Evolutionary conservation across 305 asterid genomes (phyloP).

Genomic region (Caryopteris hybrid): DNA sequence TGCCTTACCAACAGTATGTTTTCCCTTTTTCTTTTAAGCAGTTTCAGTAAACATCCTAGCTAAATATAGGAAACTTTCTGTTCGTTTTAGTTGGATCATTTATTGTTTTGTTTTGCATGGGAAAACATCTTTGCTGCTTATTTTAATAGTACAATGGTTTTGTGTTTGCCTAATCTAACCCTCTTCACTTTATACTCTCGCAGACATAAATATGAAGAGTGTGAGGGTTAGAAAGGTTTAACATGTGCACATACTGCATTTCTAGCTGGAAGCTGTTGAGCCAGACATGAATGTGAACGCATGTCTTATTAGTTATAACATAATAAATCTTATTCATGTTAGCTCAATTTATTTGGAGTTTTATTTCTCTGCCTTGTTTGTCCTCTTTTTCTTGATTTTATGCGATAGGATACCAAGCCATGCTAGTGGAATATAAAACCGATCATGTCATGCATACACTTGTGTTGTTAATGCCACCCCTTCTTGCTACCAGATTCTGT

Average conservation of each 20-base stretch:
- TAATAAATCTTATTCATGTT: background rate
- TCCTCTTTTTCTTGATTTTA: background rate
- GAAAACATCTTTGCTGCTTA: slow-evolving; percentile 11
- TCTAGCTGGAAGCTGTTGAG: slow-evolving; percentile 7
- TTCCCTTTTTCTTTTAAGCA: background rate
- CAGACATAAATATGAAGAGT: background rate
- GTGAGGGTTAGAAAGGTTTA: slow-evolving; percentile 3
- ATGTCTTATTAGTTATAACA: background rate
- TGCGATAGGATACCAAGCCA: background rate
- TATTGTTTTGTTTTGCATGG: background rate
- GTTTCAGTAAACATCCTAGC: background rate
- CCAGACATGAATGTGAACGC: background rate
- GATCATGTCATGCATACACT: background rate
- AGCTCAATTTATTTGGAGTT: slow-evolving; percentile 1
- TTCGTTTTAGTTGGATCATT: background rate
- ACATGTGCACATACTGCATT: background rate
- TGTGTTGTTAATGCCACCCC: background rate
- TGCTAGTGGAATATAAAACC: background rate
- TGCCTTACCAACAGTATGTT: slow-evolving; percentile 12
- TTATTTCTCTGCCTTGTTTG: background rate
- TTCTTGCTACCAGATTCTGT: slow-evolving; percentile 3
- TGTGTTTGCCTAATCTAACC: background rate
- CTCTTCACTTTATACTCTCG: background rate
- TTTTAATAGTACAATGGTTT: background rate
- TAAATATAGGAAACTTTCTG: background rate